phyloP scores from a whole-genome alignment of 139 green algal species.

The Coelastrella sp. region DNA sequence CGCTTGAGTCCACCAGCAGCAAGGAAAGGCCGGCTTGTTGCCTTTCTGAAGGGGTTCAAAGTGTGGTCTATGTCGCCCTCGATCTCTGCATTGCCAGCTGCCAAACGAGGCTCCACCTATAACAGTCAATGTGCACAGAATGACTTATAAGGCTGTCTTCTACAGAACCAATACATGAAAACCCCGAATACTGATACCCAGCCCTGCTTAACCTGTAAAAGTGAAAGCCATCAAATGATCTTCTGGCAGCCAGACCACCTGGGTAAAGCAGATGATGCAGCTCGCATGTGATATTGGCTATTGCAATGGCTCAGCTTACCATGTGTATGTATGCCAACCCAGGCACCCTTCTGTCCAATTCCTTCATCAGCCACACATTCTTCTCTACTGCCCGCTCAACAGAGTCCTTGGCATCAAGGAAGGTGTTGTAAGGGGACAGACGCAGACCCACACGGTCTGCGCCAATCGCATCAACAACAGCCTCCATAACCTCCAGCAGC shows the following conservation, averaged over 20 bases:
- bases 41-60: constrained; percentile 71
- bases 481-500: constrained; percentile 62
- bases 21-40: constrained; percentile 73
- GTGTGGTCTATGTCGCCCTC: constrained; percentile 28
- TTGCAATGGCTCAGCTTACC: too few species aligned
- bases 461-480: constrained; percentile 65
- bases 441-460: constrained; percentile 76
- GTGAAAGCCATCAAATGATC: too few species aligned
- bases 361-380: constrained; percentile 73
- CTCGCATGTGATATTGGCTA: too few species aligned
- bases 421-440: constrained; percentile 67
- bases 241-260: too few species aligned
- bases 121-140: too few species aligned
- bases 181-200: too few species aligned
- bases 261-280: too few species aligned
- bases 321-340: constrained; percentile 83
- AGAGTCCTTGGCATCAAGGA: constrained; percentile 52
- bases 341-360: constrained; percentile 69
- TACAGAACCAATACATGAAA: too few species aligned
- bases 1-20: constrained; percentile 72
- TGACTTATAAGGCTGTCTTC: too few species aligned
- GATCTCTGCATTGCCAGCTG: constrained; percentile 11
- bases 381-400: constrained; percentile 51
- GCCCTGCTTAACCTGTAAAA: too few species aligned
- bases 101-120: constrained; percentile 37